Base-by-base conservation (phyloP, 805 yeast species). In the Starmerella cellae region DNA sequence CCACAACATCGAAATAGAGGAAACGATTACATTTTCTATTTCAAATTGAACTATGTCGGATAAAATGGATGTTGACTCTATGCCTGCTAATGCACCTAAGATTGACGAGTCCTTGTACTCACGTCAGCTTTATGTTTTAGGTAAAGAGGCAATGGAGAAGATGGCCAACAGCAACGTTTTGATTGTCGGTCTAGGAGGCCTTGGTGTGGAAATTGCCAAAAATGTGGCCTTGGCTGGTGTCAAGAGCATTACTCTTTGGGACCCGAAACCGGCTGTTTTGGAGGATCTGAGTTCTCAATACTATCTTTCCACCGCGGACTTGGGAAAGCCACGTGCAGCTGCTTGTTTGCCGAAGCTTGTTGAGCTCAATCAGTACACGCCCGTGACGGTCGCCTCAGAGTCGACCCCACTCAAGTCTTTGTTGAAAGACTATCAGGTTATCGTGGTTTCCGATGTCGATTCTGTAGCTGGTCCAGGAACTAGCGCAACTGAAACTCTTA, bases 191-290 rank as follows among this genome's bases (percentile, higher is more conserved):
- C 67, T 88, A 43, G 79, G 76, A 58, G 99, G 99, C 37, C 67
- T 91, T 37, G 99, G 99, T 56, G 73, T 83, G 34, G 99, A 91
- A 64, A 84, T 91, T 44, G 96, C 98, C 20, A 91, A 91, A 65
- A 91, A 91, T 62, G 84, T 91, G 43, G 93, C 95, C 0, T 69
- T 91, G 30, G 98, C 98, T 2, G 99, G 99, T 56, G 98, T 91
- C 54, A 91, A 91, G 66, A 79, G 94, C 8, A 66, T 91, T 53
- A 68, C 93, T 6, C 62, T 91, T 26, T 83, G 79, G 60, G 99
- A 91, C 58, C 94, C 94, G 11, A 67, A 66, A 17, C 71, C 75
- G 1, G 79, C 81, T 18, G 61, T 68, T 42, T 50, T 84, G 35
- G 69, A 63, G 40, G 97, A 91, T 60, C 69, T 91, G 44, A 82